These are phyloP conservation scores for Serendipita sp. DNA, from an alignment of 768 basidiomycete species.

Conservation along the genomic window DNA sequence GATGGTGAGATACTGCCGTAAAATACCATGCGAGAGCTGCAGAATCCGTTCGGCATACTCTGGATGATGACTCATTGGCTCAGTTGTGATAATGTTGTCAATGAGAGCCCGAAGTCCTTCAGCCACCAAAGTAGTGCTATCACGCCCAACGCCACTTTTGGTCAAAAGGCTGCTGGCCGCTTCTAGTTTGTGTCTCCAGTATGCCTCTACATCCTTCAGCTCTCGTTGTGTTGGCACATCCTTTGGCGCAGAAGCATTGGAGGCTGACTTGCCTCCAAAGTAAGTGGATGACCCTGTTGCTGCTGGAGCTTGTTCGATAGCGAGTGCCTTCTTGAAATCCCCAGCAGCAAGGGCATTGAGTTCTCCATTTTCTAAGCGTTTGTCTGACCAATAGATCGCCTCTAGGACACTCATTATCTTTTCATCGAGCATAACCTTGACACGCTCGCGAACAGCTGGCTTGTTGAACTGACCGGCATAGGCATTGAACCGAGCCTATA, in stretches of 20 bases:
- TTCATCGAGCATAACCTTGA: slow-evolving; percentile 88
- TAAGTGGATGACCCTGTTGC: slow-evolving; percentile 9
- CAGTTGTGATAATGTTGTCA: slow-evolving; percentile 71
- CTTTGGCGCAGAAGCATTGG: slow-evolving; percentile 14
- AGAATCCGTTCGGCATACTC: slow-evolving; percentile 75
- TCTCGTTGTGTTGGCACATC: background rate
- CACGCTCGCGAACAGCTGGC: slow-evolving; percentile 70
- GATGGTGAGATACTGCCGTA: slow-evolving; percentile 81
- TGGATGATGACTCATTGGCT: slow-evolving; percentile 88
- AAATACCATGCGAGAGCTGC: slow-evolving; percentile 81
- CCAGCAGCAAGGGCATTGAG: slow-evolving; percentile 55
- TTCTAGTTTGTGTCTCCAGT: slow-evolving; percentile 94
- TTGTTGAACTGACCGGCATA: slow-evolving; percentile 74
- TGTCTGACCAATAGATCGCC: slow-evolving; percentile 92
- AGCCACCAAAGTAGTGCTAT: slow-evolving; percentile 84
- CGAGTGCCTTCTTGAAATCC: slow-evolving; percentile 34
- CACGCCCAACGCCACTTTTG: slow-evolving; percentile 88
- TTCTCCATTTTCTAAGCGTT: slow-evolving; percentile 46
- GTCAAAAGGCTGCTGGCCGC: slow-evolving; percentile 86
- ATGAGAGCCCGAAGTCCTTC: slow-evolving; percentile 82
- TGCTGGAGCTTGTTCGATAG: background rate
- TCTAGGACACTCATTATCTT: slow-evolving; percentile 96
- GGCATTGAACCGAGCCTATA: slow-evolving; percentile 55
- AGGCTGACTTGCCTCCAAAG: slow-evolving; percentile 20
- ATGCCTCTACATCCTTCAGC: slow-evolving; percentile 52